Evolutionary conservation across 2,329 filamentous ascomycete species (phyloP), one percentile per base, ranked within the genome.

Genomic region (Sarocladium strictum): DNA sequence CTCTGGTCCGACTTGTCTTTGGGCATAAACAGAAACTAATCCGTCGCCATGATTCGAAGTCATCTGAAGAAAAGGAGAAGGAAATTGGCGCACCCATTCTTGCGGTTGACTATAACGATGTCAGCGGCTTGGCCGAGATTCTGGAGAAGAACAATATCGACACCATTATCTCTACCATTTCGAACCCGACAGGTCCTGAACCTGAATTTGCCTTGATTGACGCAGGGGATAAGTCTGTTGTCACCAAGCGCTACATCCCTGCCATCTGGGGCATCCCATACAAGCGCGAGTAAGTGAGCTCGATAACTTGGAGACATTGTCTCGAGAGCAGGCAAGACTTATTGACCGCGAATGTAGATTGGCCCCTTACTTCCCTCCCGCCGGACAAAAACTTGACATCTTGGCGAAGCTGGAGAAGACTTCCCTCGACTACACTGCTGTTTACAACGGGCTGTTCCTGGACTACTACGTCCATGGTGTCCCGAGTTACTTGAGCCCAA

Each of bases 111-210:
- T 70, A 70, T 53, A 26, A 47, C 41, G 56, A 65, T 27, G 54
- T 65, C 17, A 55, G 55, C 11, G 56, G 45, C 15, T 17, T 67
- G 3, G 53, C 58, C 17, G 57, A 59, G 21, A 29, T 58, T 3
- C 64, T 71, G 5, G 63, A 67, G 50, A 60, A 65, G 33, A 65
- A 76, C 61, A 68, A 70, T 0, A 59, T 78, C 19, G 63, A 77
- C 49, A 76, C 72, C 0, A 62, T 78, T 40, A 70, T 79, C 24
- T 78, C 74, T 0, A 62, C 70, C 3, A 63, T 78, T 23, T 60
- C 60, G 5, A 63, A 73, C 54, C 57, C 63, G 50, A 59, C 62
- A 11, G 58, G 68, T 2, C 60, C 62, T 53, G 62, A 63, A 14
- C 64, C 65, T 1, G 69, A 78, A 57, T 24, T 73, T n/a, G 70